Evolutionary conservation across 768 basidiomycete species (phyloP).

Genomic region (Termitomyces sp.): DNA sequence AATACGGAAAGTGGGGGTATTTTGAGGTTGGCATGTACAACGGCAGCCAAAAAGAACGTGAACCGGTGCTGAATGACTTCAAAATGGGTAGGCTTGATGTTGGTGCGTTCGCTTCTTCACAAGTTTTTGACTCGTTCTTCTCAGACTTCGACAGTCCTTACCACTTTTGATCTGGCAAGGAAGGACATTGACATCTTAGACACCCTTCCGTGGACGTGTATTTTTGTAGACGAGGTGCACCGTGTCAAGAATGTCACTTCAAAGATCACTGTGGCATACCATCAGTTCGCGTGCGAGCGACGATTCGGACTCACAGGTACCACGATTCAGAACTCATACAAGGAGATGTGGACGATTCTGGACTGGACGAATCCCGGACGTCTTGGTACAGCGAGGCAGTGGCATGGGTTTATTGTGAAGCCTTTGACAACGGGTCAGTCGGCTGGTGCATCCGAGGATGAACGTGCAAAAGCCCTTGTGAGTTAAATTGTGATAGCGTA

Average conservation of each 20-base stretch:
- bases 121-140: neutral
- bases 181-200: constrained; percentile 66
- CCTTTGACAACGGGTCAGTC: constrained; percentile 70
- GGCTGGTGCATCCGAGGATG: constrained; percentile 53
- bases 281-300: constrained; percentile 56
- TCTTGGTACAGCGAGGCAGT: constrained; percentile 69
- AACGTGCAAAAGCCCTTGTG: constrained; percentile 51
- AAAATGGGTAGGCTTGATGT: constrained; percentile 80
- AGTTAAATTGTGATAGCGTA: constrained; percentile 11
- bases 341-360: constrained; percentile 88
- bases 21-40: constrained; percentile 81
- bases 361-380: constrained; percentile 87
- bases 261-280: constrained; percentile 62
- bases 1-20: constrained; percentile 74
- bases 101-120: constrained; percentile 38
- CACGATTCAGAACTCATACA: constrained; percentile 78
- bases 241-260: constrained; percentile 76
- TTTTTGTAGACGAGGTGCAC: constrained; percentile 90
- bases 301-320: constrained; percentile 90
- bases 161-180: constrained; percentile 72
- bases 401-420: constrained; percentile 66
- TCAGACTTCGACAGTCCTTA: constrained; percentile 53
- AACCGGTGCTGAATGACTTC: constrained; percentile 62
- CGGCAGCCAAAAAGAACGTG: constrained; percentile 46
- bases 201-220: constrained; percentile 62